phyloP scores from a whole-genome alignment of 1,284 basidiomycete species.

The Apiotrichum siamense region DNA sequence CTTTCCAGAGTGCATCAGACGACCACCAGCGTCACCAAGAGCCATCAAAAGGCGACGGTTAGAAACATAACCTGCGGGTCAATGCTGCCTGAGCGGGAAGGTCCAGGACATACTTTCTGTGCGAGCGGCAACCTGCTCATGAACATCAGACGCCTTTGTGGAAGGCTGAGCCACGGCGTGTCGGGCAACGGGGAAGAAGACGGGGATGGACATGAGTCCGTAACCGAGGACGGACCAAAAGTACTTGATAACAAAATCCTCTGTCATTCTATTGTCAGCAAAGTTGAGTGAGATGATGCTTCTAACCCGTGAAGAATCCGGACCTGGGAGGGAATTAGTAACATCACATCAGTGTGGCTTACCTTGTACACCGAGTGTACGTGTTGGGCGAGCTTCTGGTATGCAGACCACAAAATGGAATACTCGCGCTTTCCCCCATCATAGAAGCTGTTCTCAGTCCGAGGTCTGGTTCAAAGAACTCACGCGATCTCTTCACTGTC shows the following conservation, averaged over 20 bases:
- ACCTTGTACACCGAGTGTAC: slow-evolving; percentile 90
- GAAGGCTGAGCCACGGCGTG: background rate
- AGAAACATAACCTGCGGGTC: slow-evolving; percentile 75
- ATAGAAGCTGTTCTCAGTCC: slow-evolving; percentile 64
- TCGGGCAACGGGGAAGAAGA: slow-evolving; percentile 54
- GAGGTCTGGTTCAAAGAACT: slow-evolving; percentile 40
- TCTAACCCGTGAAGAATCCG: slow-evolving; percentile 37
- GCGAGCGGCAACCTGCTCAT: slow-evolving; percentile 51
- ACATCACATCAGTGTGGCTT: slow-evolving; percentile 2
- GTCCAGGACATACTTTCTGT: slow-evolving; percentile 56
- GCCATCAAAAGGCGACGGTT: slow-evolving; percentile 88
- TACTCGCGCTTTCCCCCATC: slow-evolving; percentile 79
- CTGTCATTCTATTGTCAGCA: slow-evolving; percentile 75
- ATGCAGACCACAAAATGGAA: slow-evolving; percentile 74
- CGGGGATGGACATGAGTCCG: slow-evolving; percentile 77
- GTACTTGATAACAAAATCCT: slow-evolving; percentile 92
- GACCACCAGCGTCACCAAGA: slow-evolving; percentile 87
- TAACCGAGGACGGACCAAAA: slow-evolving; percentile 88
- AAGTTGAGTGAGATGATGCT: slow-evolving; percentile 50
- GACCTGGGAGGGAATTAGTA: slow-evolving; percentile 9
- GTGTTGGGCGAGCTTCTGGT: slow-evolving; percentile 75
- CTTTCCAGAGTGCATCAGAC: slow-evolving; percentile 57
- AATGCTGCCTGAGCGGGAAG: background rate
- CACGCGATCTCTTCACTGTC: slow-evolving; percentile 91
- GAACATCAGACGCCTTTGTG: background rate